Conservation (phyloP, 192 early-diverging fungal genomes). For the Linnemannia schmuckeri region DNA sequence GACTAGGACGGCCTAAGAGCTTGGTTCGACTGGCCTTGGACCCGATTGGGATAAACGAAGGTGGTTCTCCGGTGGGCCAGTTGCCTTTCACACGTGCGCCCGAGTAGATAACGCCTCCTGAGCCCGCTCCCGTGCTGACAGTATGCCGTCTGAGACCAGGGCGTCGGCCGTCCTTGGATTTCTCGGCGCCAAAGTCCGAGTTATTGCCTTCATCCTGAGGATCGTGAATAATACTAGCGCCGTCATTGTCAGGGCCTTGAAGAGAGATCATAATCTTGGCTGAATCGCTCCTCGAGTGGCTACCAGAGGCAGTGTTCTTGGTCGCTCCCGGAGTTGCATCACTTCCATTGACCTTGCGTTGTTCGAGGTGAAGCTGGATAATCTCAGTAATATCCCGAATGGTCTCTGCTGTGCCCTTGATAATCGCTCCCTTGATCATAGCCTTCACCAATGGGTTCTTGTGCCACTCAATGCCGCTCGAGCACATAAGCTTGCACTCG, state of each 20-base stretch:
- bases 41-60: slow-evolving; percentile 28
- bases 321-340: neutral
- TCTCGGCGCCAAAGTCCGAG: neutral
- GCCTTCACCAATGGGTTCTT: slow-evolving; percentile 80
- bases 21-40: slow-evolving; percentile 42
- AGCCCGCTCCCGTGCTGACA: slow-evolving; percentile 30
- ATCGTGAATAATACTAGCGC: slow-evolving; percentile 31
- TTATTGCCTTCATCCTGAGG: slow-evolving; percentile 19
- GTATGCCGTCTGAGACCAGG: slow-evolving; percentile 44
- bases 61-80: slow-evolving; percentile 43
- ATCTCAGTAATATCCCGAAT: slow-evolving; percentile 58
- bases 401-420: slow-evolving; percentile 70
- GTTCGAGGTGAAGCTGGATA: slow-evolving; percentile 60
- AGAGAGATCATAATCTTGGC: slow-evolving; percentile 44
- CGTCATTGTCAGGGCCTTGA: slow-evolving; percentile 42
- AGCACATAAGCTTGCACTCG: slow-evolving; percentile 66
- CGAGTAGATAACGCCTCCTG: slow-evolving; percentile 17
- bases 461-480: slow-evolving; percentile 74
- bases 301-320: neutral
- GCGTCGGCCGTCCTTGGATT: neutral
- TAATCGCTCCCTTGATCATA: slow-evolving; percentile 70
- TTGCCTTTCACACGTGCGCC: slow-evolving; percentile 25
- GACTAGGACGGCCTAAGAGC: slow-evolving; percentile 37
- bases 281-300: slow-evolving; percentile 17
- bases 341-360: neutral